Evolutionary conservation across 805 yeast genomes (phyloP), one percentile per base, ranked within the genome.

Genomic region (Lachancea waltii): DNA sequence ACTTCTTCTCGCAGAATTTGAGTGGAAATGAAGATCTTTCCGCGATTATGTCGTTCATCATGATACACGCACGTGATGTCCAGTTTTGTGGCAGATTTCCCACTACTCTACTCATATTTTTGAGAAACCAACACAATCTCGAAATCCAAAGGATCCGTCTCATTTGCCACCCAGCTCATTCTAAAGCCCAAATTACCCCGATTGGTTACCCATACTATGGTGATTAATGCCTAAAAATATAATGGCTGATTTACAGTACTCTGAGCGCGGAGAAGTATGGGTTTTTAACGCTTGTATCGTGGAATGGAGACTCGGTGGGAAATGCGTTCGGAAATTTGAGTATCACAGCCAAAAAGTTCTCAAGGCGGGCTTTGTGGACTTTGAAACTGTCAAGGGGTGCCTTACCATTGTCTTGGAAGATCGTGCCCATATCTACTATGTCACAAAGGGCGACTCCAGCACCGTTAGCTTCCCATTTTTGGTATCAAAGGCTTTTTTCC

Each of bases 391-490:
- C 1, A 26, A 37, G 14, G 45, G 42, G 25, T 73, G 75, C 8
- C 62, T 85, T 30, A 83, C 76, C 2, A 77, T 86, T 1, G 70
- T 85, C 21, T 59, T 82, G 34, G 57, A 59, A 28, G 81, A 78
- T 39, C 66, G 75, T 5, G 83, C 83, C 0, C 67, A 79, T 42
- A 68, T 85, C 1, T 85, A 81, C 53, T 72, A 49, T 26, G 34
- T 73, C 40, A 59, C 62, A 4, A 72, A 73, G 42, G 92, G 92
- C 2, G 68, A 73, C 20, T 66, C 73, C 1, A 74, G 74, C 41
- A 68, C 73, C 1, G 72, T 79, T 8, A 77, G 77, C 47, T 74
- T 87, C 44, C 94, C 96, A 0, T 84, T 86, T 46, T 63, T 64
- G 5, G 69, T 84, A 18, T 68, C 64, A 25, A 66, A 66, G 19